Evolutionary conservation across 1,139 yeast genomes (phyloP).

Genomic region (Candida glucosophila): DNA sequence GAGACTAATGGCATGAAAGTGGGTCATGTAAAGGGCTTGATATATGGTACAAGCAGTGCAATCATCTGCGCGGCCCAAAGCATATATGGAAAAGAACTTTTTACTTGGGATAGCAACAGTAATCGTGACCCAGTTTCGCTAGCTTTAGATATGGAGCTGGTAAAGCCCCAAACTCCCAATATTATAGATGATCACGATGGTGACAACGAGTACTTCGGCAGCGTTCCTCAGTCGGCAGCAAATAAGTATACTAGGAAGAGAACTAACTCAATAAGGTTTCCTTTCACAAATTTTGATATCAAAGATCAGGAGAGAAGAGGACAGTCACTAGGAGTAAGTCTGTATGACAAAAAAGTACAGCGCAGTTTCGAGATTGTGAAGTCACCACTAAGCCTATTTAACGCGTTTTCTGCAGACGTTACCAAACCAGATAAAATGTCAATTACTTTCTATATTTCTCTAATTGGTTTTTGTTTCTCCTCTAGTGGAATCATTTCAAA

Average conservation of each 20-base stretch:
- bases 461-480: constrained; percentile 71
- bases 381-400: too few relatives aligned
- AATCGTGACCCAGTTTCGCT: constrained; percentile 13
- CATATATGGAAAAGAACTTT: constrained; percentile 76
- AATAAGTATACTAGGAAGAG: too few relatives aligned
- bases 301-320: too few relatives aligned
- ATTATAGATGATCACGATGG: too few relatives aligned
- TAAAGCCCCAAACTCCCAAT: too few relatives aligned
- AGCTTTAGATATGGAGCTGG: too few relatives aligned
- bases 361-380: too few relatives aligned
- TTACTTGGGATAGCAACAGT: constrained; percentile 36
- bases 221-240: too few relatives aligned
- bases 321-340: too few relatives aligned
- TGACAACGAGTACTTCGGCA: too few relatives aligned
- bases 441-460: constrained; percentile 74
- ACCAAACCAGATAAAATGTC: constrained; percentile 78
- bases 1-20: constrained; percentile 9
- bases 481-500: too few relatives aligned
- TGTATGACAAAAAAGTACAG: constrained; percentile 17
- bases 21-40: constrained; percentile 51
- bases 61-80: constrained; percentile 84
- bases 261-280: constrained; percentile 12
- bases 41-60: constrained; percentile 75
- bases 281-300: constrained; percentile 10
- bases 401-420: too few relatives aligned